Evolutionary conservation across 2,329 filamentous ascomycete genomes (phyloP), one percentile per base, ranked within the genome.

Genomic region (Fusarium sp.): DNA sequence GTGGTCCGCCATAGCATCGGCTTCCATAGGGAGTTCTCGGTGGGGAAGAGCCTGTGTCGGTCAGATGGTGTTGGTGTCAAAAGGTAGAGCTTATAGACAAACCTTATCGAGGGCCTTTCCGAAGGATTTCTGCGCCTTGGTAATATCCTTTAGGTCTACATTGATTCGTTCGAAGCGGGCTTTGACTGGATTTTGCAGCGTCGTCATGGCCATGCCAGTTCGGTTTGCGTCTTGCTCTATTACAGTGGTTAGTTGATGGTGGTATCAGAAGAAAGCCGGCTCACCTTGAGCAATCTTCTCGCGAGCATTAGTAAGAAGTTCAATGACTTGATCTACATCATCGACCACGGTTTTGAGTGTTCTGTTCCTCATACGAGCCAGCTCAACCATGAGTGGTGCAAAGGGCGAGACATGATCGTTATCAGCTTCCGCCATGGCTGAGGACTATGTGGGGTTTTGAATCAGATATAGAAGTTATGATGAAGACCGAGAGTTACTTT

Each of bases 41-140:
- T 81, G 77, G 9, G 84, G 86, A 10, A 82, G 68, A 23, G 82
- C 82, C 81, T 83, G 27, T 42, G 33, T 54, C 41, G 37, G 74
- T 79, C 61, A 79, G 63, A 52, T 42, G 35, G 48, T 31, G 38
- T 46, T 21, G 19, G 45, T 18, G 21, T 10, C 10, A 19, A 42
- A 38, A 37, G 18, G 42, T 45, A n/a, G 44, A 48, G 54, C 19
- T 33, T 39, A 7, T 19, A 21, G 29, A 66, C 82, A 45, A 81
- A 93, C 93, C 86, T 92, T 94, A 80, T 97, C 94, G 35, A 99
- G 85, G 10, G 93, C 90, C 79, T 95, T 97, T 74, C 91, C 91
- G 81, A 97, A 97, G 73, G 92, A 92, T 80, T 92, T 94, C 64
- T 97, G 91, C 5, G 92, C 91, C 71, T 92, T 92, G 76, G 97